These are phyloP conservation scores for Penicillium concentricum DNA, from an alignment of 2,329 filamentous ascomycete genomes.

Conservation along the genomic window DNA sequence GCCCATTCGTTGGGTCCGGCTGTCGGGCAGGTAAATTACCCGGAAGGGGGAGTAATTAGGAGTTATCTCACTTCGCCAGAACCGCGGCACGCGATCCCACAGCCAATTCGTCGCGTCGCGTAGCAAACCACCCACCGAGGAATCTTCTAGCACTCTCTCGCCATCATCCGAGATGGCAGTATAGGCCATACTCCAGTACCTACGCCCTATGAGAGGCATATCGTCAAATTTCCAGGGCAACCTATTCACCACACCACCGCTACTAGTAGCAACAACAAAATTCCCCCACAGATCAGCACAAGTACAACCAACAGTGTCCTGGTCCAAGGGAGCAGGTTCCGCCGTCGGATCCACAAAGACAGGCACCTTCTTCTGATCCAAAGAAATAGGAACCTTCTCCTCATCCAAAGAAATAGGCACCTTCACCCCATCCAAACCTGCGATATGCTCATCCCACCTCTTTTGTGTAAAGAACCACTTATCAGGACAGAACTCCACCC, in stretches of 20 bases:
- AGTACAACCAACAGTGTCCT: slow-evolving; percentile 82
- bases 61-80: neutral
- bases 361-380: too few relatives aligned
- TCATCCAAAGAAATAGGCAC: slow-evolving; percentile 43
- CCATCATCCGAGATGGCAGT: slow-evolving; percentile 26
- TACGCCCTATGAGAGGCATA: slow-evolving; percentile 78
- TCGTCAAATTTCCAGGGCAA: slow-evolving; percentile 81
- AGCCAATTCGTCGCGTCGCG: slow-evolving; percentile 8
- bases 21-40: neutral
- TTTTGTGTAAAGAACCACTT: slow-evolving; percentile 76
- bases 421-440: slow-evolving; percentile 51
- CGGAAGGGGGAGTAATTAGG: slow-evolving; percentile 5
- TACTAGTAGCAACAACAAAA: slow-evolving; percentile 65
- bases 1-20: too few relatives aligned
- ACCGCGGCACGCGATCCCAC: slow-evolving; percentile 17
- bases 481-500: slow-evolving; percentile 66
- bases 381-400: too few relatives aligned
- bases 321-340: too few relatives aligned
- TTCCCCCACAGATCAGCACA: slow-evolving; percentile 74
- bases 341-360: too few relatives aligned
- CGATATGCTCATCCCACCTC: slow-evolving; percentile 74
- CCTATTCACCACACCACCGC: slow-evolving; percentile 85
- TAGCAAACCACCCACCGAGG: neutral
- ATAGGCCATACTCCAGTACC: slow-evolving; percentile 91
- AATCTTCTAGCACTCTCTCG: neutral